phyloP scores from a whole-genome alignment of 192 early-diverging fungal species.

The Backusella circina region DNA sequence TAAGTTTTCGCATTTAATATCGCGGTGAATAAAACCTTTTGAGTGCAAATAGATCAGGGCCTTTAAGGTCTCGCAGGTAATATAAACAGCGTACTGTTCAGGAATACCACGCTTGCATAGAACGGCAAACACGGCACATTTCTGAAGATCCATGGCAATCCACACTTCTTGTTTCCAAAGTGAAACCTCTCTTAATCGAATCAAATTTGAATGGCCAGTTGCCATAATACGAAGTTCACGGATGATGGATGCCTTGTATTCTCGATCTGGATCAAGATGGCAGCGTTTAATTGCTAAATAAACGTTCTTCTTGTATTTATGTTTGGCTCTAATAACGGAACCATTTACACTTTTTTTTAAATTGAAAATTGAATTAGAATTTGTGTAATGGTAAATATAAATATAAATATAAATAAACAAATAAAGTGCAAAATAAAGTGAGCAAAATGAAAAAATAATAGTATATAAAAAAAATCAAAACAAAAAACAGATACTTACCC shows the following conservation, averaged over 20 bases:
- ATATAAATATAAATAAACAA: neutral
- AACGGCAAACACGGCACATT: slow-evolving; percentile 36
- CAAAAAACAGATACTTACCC: neutral
- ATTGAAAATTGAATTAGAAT: neutral
- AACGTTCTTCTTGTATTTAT: slow-evolving; percentile 21
- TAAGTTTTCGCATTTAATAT: slow-evolving; percentile 45
- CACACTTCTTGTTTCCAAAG: slow-evolving; percentile 36
- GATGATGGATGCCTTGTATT: slow-evolving; percentile 31
- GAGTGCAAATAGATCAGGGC: slow-evolving; percentile 36
- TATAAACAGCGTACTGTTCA: slow-evolving; percentile 36
- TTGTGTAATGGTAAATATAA: slow-evolving; percentile 3
- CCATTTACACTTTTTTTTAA: slow-evolving; percentile 27
- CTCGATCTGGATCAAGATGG: slow-evolving; percentile 28
- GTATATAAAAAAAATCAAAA: neutral
- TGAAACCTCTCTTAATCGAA: slow-evolving; percentile 31
- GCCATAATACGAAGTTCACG: slow-evolving; percentile 39
- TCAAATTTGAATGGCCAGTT: slow-evolving; percentile 27
- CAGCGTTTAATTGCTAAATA: slow-evolving; percentile 37
- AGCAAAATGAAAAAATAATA: neutral
- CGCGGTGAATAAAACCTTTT: slow-evolving; percentile 44
- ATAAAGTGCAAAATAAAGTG: neutral
- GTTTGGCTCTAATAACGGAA: slow-evolving; percentile 28
- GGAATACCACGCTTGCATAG: slow-evolving; percentile 36
- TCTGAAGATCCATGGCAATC: slow-evolving; percentile 38
- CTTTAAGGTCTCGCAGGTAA: slow-evolving; percentile 34